Evolutionary conservation across 208 protist species (phyloP).

Genomic region (Wallacemonas sp.): DNA sequence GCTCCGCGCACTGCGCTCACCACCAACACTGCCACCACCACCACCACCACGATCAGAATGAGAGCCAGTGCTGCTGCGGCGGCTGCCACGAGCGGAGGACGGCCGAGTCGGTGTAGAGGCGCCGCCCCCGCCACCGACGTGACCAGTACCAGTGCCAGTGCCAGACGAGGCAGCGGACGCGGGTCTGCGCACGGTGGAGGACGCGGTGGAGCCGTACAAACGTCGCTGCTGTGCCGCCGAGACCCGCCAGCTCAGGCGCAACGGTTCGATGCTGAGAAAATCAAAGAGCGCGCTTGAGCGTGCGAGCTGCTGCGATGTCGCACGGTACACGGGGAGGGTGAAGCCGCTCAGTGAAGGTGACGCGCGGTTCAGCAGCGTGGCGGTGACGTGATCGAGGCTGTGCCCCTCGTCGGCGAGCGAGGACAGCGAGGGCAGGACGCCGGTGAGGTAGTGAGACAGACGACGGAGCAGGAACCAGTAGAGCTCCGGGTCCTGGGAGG

Average conservation of each 20-base stretch:
- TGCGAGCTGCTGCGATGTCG: background rate
- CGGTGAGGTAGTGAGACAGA: background rate
- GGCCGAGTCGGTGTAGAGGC: background rate
- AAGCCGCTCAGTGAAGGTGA: background rate
- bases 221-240: background rate
- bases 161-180: background rate
- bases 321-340: constrained; percentile 4
- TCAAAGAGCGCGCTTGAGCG: background rate
- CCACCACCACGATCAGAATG: background rate
- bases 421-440: background rate
- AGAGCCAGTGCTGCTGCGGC: background rate
- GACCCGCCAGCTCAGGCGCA: background rate
- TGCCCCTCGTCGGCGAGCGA: constrained; percentile 1
- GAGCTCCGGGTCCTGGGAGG: background rate
- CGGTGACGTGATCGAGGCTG: constrained; percentile 6
- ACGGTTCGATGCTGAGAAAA: background rate
- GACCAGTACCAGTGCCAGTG: background rate
- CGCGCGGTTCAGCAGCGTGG: background rate
- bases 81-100: background rate
- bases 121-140: no score
- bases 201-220: constrained; percentile 2
- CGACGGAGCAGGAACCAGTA: background rate
- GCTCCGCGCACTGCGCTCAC: constrained; percentile 10
- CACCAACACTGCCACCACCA: background rate
- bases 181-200: no score